Evolutionary conservation across 225 moss, liverwort and hornwort genomes (phyloP).

Genomic region (Physcomitrellopsis africana): DNA sequence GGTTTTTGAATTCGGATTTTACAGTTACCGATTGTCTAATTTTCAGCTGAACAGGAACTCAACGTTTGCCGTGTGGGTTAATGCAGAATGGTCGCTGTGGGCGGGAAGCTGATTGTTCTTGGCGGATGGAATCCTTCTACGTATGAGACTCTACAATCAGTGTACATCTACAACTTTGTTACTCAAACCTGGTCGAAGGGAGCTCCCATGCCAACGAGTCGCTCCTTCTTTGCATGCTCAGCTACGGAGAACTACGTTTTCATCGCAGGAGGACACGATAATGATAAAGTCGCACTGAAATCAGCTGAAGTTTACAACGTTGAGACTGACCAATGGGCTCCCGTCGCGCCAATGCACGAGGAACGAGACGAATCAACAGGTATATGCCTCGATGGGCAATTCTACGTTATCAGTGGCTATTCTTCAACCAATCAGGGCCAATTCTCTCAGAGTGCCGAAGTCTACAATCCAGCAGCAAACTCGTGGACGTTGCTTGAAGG

Average conservation of each 20-base stretch:
- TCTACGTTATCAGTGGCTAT: slow-evolving; percentile 74
- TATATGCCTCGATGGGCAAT: slow-evolving; percentile 47
- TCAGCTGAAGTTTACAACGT: slow-evolving; percentile 63
- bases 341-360: slow-evolving; percentile 56
- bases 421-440: slow-evolving; percentile 59
- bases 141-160: slow-evolving; percentile 63
- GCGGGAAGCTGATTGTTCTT: slow-evolving; percentile 66
- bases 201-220: slow-evolving; percentile 59
- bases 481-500: slow-evolving; percentile 50
- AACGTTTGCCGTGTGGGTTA: neutral
- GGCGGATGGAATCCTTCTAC: slow-evolving; percentile 86
- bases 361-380: slow-evolving; percentile 79
- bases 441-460: slow-evolving; percentile 60
- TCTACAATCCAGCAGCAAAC: slow-evolving; percentile 45
- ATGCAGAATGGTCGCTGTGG: slow-evolving; percentile 52
- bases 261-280: slow-evolving; percentile 86
- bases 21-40: neutral
- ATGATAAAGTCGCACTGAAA: slow-evolving; percentile 63
- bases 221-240: slow-evolving; percentile 84
- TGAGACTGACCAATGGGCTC: slow-evolving; percentile 60
- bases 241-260: slow-evolving; percentile 43
- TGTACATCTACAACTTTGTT: slow-evolving; percentile 71
- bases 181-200: slow-evolving; percentile 59
- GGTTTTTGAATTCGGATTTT: no score
- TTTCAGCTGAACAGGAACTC: neutral